Evolutionary conservation across 352 stramenopile genomes (phyloP), one percentile per base, ranked within the genome.

Genomic region (Phytophthora ramorum): DNA sequence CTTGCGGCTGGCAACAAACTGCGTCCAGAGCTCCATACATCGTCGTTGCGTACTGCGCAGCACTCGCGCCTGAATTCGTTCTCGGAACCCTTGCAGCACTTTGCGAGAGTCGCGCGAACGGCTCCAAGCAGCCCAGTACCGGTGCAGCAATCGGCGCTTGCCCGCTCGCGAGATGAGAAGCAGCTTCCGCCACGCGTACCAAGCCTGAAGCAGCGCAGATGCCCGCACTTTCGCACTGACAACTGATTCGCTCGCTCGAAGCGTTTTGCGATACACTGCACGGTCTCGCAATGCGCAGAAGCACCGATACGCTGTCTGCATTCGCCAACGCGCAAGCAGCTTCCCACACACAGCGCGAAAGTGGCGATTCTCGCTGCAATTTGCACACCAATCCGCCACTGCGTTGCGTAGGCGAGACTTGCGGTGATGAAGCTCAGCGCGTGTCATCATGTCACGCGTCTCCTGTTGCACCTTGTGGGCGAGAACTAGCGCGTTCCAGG

Each of bases 131-230:
- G 20, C 13, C 58, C 63, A 85, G 16, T 45, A 72, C 9, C 66
- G 72, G 10, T 60, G 54, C 12, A 85, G 12, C 13, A 58, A 35
- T 26, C 61, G 61, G 2, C 47, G 54, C 8, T 53, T 74, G 7
- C 68, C 59, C 1, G 50, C 48, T 32, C 69, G 67, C 2, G 43
- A 40, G 7, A 82, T 61, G 20, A 79, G 38, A 45, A 80, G 63
- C n/a, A 79, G 20, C 24, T 82, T 77, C 12, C 73, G 72, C 78
- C 78, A 87, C 2, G 44, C 35, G 28, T 64, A 71, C 78, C 78
- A 87, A 4, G 58, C 19, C 12, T 48, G 55, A 13, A 85, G 8
- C 12, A 66, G 13, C 17, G 16, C 26, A 34, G 45, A 45, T 12
- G 20, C 20, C 20, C 38, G 59, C 22, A 34, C 12, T 66, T 58